phyloP scores from a whole-genome alignment of 2,329 filamentous ascomycete genomes.

The Xylariaceae sp. region DNA sequence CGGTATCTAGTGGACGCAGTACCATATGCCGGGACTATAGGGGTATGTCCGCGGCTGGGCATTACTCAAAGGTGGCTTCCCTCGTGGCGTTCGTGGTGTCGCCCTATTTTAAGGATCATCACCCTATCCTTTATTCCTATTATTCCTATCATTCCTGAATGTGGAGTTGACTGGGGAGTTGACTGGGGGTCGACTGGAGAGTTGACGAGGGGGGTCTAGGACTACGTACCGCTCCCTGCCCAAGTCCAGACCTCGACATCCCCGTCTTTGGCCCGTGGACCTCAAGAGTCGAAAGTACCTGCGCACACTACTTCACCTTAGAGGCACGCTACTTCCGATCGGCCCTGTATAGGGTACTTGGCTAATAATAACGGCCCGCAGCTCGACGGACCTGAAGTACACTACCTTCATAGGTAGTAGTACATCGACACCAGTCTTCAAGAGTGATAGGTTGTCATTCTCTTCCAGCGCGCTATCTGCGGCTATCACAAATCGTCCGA shows the following conservation, averaged over 20 bases:
- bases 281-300: constrained; percentile 4
- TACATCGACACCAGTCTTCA: constrained; percentile 3
- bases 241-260: constrained; percentile 19
- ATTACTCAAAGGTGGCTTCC: constrained; percentile 8
- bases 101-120: constrained; percentile 6
- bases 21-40: constrained; percentile 13
- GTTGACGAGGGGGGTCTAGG: constrained; percentile 8
- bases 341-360: constrained; percentile 4
- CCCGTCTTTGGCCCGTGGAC: constrained; percentile 11
- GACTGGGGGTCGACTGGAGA: neutral
- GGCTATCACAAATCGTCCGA: constrained; percentile 4
- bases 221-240: neutral
- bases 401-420: neutral
- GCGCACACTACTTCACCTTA: constrained; percentile 1
- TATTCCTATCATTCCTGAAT: constrained; percentile 3
- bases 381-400: constrained; percentile 11
- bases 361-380: constrained; percentile 7
- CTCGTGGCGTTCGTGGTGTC: constrained; percentile 15
- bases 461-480: constrained; percentile 11
- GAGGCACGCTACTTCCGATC: neutral
- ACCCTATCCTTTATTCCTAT: neutral
- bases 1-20: neutral
- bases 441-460: constrained; percentile 9
- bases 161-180: neutral
- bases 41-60: constrained; percentile 10